Percentiles rank a stretch among this genome's conserved stretches.
phyloP scores from a whole-genome alignment of 2,329 filamentous ascomycete genomes.

The Cercospora sp. region DNA sequence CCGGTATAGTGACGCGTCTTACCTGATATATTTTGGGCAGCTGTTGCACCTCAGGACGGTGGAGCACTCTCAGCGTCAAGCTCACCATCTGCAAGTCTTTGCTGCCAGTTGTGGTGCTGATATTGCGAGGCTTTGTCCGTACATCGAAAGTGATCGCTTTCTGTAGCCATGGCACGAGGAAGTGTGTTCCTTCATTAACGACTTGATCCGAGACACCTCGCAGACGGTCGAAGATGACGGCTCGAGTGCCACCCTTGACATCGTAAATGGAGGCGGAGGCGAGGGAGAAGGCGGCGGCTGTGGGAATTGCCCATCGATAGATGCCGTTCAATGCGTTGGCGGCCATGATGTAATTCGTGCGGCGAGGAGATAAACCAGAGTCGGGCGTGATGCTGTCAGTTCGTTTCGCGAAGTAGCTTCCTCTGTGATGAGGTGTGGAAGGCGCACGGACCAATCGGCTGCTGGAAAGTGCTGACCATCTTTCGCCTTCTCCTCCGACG shows the following conservation, averaged over 20 bases:
- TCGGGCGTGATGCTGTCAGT: not conserved
- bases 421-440: not conserved
- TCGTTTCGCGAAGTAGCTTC: slow-evolving; percentile 1
- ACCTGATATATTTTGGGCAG: slow-evolving; percentile 99
- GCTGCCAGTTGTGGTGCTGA: slow-evolving; percentile 93
- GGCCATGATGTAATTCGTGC: slow-evolving; percentile 30
- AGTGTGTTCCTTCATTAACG: slow-evolving; percentile 94
- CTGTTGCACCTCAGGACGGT: slow-evolving; percentile 87
- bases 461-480: slow-evolving; percentile 8
- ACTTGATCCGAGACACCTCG: slow-evolving; percentile 90
- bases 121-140: slow-evolving; percentile 94
- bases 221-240: slow-evolving; percentile 96
- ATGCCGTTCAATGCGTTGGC: slow-evolving; percentile 59
- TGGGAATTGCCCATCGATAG: slow-evolving; percentile 72
- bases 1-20: slow-evolving; percentile 35
- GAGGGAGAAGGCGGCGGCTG: slow-evolving; percentile 66
- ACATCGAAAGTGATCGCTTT: slow-evolving; percentile 95
- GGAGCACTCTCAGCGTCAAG: slow-evolving; percentile 91
- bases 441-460: not conserved
- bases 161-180: slow-evolving; percentile 94
- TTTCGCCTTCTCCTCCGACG: slow-evolving; percentile 8
- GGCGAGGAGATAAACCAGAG: not conserved
- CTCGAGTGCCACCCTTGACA: slow-evolving; percentile 89
- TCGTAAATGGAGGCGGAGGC: slow-evolving; percentile 88
- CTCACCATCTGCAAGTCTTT: slow-evolving; percentile 99